phyloP scores from a whole-genome alignment of 768 basidiomycete species.

The Boletus patriciae region DNA sequence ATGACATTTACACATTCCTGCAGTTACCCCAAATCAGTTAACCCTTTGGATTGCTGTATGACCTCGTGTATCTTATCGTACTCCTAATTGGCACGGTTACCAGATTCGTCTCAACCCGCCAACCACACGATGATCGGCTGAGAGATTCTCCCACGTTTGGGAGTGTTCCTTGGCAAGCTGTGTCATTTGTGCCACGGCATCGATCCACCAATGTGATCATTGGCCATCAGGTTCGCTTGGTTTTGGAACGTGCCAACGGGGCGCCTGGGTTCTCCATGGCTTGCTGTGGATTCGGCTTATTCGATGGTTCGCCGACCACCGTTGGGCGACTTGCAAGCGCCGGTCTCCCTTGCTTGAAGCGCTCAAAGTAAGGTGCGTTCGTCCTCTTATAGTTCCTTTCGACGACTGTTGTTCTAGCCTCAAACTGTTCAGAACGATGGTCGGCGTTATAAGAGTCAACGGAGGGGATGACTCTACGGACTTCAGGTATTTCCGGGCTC shows the following conservation, averaged over 20 bases:
- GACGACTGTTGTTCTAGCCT: not conserved
- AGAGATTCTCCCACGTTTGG: too few species aligned
- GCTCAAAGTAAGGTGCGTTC: not conserved
- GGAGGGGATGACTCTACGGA: not conserved
- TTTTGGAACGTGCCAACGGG: not conserved
- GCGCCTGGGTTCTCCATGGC: not conserved
- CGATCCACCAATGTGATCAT: not conserved
- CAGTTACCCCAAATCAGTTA: not conserved
- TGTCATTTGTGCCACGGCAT: not conserved
- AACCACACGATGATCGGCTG: too few species aligned
- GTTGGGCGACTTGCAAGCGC: not conserved
- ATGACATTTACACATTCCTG: not conserved
- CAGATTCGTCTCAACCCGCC: too few species aligned
- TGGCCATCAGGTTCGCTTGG: not conserved
- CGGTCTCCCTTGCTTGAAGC: not conserved
- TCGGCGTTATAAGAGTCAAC: not conserved
- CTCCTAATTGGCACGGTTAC: not conserved
- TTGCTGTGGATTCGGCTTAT: constrained; percentile 4
- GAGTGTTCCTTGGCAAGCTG: constrained; percentile 26
- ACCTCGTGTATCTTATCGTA: not conserved
- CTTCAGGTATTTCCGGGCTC: not conserved
- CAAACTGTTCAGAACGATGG: not conserved
- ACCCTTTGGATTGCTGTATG: not conserved
- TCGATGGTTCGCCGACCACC: not conserved
- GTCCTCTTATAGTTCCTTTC: not conserved